Conservation (phyloP, 2,329 filamentous ascomycete genomes). For the Pleoardoris graminearum region DNA sequence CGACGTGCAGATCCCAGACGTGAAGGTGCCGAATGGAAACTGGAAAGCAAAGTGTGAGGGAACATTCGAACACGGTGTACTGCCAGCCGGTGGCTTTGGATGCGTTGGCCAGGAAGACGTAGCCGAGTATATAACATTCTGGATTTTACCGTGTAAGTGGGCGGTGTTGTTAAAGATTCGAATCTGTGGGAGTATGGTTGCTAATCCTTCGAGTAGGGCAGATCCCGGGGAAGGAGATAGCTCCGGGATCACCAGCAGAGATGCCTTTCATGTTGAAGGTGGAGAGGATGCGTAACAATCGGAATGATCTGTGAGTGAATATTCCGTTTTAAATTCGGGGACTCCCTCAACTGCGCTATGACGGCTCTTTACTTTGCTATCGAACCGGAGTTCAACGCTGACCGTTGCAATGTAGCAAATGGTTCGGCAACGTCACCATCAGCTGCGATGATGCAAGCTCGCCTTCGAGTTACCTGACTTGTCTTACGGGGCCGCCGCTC, state of each 20-base stretch:
- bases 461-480: neutral
- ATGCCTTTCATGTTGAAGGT: neutral
- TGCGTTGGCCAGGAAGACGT: neutral
- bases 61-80: neutral
- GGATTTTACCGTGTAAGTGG: neutral
- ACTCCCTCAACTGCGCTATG: no score
- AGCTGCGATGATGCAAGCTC: neutral
- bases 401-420: neutral
- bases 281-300: neutral
- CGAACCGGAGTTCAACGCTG: neutral
- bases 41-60: neutral
- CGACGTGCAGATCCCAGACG: neutral
- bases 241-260: neutral
- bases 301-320: no score
- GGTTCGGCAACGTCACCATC: neutral
- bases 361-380: neutral
- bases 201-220: neutral
- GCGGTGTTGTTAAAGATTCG: neutral
- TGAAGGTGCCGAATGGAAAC: neutral
- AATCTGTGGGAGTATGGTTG: no score
- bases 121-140: neutral
- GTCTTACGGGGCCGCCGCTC: neutral
- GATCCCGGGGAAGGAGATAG: neutral
- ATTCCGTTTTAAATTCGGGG: no score
- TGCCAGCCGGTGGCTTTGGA: neutral